Conservation (phyloP, 2,329 filamentous ascomycete species). For the Macrophomina tecta region DNA sequence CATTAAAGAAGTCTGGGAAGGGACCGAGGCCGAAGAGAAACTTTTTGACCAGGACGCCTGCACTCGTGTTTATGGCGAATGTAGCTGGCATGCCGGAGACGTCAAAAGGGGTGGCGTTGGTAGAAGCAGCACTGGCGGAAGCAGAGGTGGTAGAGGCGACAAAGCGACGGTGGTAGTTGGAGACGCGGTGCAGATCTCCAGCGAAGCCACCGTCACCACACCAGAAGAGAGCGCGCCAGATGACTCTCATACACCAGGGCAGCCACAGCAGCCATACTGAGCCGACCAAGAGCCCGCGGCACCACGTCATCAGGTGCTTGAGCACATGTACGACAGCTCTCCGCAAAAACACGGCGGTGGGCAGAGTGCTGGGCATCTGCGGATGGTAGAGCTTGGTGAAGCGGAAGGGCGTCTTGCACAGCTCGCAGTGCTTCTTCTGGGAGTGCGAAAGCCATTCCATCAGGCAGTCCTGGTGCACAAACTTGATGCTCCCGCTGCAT, state of each 20-base stretch:
- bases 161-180: constrained; percentile 32
- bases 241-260: constrained; percentile 86
- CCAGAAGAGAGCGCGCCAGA: constrained; percentile 96
- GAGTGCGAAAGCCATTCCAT: constrained; percentile 99
- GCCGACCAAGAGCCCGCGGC: constrained; percentile 77
- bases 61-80: constrained; percentile 48
- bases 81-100: constrained; percentile 36
- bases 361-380: constrained; percentile 86
- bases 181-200: constrained; percentile 44
- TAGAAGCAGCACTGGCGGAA: constrained; percentile 31
- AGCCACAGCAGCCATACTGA: constrained; percentile 89
- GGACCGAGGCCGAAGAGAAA: constrained; percentile 43
- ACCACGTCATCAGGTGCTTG: constrained; percentile 76
- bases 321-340: constrained; percentile 77
- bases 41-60: constrained; percentile 53
- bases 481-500: constrained; percentile 98
- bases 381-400: constrained; percentile 98
- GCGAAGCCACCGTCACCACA: constrained; percentile 79
- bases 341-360: constrained; percentile 78
- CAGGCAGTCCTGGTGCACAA: constrained; percentile 94
- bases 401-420: constrained; percentile 97
- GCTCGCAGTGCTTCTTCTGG: constrained; percentile 98
- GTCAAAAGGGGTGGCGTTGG: constrained; percentile 33
- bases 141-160: constrained; percentile 31
- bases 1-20: constrained; percentile 38